Base-by-base conservation (phyloP, 148 eudicot species). In the Fagopyrum homotropicum region DNA sequence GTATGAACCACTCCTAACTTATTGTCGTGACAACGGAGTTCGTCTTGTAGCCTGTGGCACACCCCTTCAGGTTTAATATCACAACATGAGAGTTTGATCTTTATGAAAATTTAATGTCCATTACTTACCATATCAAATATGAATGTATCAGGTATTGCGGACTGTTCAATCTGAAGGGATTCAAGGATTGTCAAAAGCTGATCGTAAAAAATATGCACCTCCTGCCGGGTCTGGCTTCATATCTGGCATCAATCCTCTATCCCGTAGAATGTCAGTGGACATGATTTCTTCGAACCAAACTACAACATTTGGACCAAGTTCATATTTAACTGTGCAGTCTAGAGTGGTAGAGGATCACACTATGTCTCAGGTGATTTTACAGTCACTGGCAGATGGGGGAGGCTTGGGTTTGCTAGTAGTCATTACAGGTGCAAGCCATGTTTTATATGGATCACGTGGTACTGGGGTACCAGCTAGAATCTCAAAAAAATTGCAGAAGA, bases 121-220 rank as follows among this genome's bases (percentile, higher is more conserved):
- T 26, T 72, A 8, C 8, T 17, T 72, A 9, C 0, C 73, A 46
- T 72, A 52, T n/a, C 54, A 49, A 74, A 57, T 47, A 10, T 47
- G 74, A 45, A 70, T 78, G 79, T 77, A 43, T 43, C 66, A 95
- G 99, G 85, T 95, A 75, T 75, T 92, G 81, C 82, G 99, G 75
- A 92, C 97, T 72, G 96, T 92, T 85, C 99, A 90, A 92, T 90
- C 99, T 84, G 93, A 89, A 86, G 99, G 99, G 66, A 89, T 95
- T 75, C 89, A 83, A 54, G 94, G 92, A 55, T 93, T 95, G 48
- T 86, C 98, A 35, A 88, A 89, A 81, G 84, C 88, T 72, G 94
- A 95, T 77, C 93, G 97, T 75, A 87, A 87, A 75, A 81, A 79
- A 75, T 92, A 90, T 80, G 88, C 90, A 72, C 99, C 98, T 69